Conservation (phyloP, 2,329 filamentous ascomycete species). For the Madurella fahalii region DNA sequence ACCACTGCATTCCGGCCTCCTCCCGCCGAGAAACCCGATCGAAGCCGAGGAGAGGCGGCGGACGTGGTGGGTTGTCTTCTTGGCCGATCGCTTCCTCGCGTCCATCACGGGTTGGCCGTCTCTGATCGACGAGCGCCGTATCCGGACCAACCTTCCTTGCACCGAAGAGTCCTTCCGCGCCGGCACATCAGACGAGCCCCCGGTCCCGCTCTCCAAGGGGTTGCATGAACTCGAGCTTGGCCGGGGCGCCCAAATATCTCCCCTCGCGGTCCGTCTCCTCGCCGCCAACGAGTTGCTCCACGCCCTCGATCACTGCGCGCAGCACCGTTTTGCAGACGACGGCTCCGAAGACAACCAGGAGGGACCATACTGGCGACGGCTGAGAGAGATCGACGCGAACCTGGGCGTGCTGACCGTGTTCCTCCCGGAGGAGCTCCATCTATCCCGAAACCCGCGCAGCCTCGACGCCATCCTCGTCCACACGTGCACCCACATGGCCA, state of each 20-base stretch:
- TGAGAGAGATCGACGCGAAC: slow-evolving; percentile 59
- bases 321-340: no score
- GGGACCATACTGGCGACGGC: slow-evolving; percentile 64
- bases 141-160: slow-evolving; percentile 51
- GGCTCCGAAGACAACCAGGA: slow-evolving; percentile 47
- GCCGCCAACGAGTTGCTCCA: slow-evolving; percentile 2
- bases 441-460: slow-evolving; percentile 55
- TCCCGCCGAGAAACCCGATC: slow-evolving; percentile 61
- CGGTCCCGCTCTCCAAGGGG: not conserved
- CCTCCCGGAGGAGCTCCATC: slow-evolving; percentile 54
- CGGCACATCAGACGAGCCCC: not conserved
- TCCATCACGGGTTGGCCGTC: slow-evolving; percentile 69
- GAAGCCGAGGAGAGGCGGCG: slow-evolving; percentile 63
- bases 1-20: slow-evolving; percentile 58
- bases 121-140: slow-evolving; percentile 61
- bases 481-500: slow-evolving; percentile 64
- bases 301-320: not conserved
- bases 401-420: slow-evolving; percentile 57
- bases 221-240: slow-evolving; percentile 54
- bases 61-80: slow-evolving; percentile 65
- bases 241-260: slow-evolving; percentile 54
- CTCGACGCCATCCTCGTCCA: slow-evolving; percentile 63
- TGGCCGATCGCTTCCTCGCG: slow-evolving; percentile 61
- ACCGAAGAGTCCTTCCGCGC: slow-evolving; percentile 32
- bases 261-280: slow-evolving; percentile 38